Conservation (phyloP, 768 basidiomycete species). For the Lactarius evosmus region DNA sequence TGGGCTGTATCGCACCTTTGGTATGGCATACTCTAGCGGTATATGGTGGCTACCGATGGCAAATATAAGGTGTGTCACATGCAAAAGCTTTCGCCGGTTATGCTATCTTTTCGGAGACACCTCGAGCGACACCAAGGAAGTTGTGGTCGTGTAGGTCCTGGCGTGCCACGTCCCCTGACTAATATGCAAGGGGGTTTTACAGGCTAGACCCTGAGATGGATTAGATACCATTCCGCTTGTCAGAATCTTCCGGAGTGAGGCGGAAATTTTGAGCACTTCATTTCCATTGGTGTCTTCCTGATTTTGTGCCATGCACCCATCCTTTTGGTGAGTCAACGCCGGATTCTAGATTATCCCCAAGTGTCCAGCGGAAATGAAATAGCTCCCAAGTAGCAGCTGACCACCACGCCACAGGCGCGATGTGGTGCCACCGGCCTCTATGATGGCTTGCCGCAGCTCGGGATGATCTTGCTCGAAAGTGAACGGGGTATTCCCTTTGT, state of each 20-base stretch:
- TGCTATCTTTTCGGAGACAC: background rate
- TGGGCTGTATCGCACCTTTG: conserved; percentile 2
- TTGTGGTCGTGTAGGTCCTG: conserved; percentile 5
- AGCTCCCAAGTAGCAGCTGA: conserved; percentile 18
- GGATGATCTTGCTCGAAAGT: background rate
- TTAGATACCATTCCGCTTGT: background rate
- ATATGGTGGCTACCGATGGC: conserved; percentile 11
- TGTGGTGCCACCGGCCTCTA: conserved; percentile 14
- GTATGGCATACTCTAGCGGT: conserved; percentile 10
- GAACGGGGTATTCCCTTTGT: background rate
- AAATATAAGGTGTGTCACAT: conserved; percentile 17
- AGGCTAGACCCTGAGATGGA: conserved; percentile 1
- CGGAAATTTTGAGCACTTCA: background rate
- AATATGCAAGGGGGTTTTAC: conserved; percentile 5
- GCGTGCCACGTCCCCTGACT: conserved; percentile 17
- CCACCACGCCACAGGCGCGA: conserved; percentile 25
- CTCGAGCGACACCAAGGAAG: conserved; percentile 6
- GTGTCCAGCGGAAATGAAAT: conserved; percentile 18
- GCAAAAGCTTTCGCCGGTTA: conserved; percentile 6
- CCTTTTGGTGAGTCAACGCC: conserved; percentile 8
- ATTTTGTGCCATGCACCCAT: conserved; percentile 3
- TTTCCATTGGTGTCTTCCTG: conserved; percentile 15
- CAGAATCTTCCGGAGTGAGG: conserved; percentile 3
- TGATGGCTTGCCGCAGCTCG: conserved; percentile 7
- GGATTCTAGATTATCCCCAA: conserved; percentile 13